These are phyloP conservation scores for Pleurotus tuoliensis DNA, from an alignment of 768 basidiomycete species.

Conservation along the genomic window DNA sequence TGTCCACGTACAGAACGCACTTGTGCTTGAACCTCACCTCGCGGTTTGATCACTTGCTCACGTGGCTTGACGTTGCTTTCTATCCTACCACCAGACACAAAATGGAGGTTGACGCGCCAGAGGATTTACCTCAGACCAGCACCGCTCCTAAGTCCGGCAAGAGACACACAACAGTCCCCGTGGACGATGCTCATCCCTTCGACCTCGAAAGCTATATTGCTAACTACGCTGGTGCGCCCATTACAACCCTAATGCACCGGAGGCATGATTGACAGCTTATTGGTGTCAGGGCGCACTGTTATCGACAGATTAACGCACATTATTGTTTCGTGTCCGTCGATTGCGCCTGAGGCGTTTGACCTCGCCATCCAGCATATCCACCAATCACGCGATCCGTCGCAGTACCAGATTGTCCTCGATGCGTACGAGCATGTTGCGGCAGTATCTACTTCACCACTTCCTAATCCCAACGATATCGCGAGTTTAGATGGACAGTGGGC, in stretches of 20 bases:
- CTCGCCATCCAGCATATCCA: conserved; percentile 63
- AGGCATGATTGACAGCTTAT: background rate
- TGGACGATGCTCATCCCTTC: conserved; percentile 83
- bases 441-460: conserved; percentile 34
- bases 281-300: conserved; percentile 60
- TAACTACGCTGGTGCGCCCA: conserved; percentile 62
- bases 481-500: conserved; percentile 67
- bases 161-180: conserved; percentile 32
- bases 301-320: conserved; percentile 72
- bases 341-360: conserved; percentile 71
- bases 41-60: too few species aligned
- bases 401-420: conserved; percentile 47
- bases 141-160: conserved; percentile 16
- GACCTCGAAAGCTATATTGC: conserved; percentile 80
- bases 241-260: background rate
- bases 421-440: conserved; percentile 48
- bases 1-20: too few species aligned
- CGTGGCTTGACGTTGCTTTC: too few species aligned
- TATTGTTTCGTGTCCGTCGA: conserved; percentile 55
- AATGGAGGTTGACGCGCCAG: conserved; percentile 15
- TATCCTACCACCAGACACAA: background rate
- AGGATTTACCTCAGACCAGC: conserved; percentile 19
- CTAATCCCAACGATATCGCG: conserved; percentile 43
- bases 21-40: too few species aligned
- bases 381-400: conserved; percentile 62